These are phyloP conservation scores for Rosa lucieae DNA, from an alignment of 306 rosid genomes.

Conservation along the genomic window DNA sequence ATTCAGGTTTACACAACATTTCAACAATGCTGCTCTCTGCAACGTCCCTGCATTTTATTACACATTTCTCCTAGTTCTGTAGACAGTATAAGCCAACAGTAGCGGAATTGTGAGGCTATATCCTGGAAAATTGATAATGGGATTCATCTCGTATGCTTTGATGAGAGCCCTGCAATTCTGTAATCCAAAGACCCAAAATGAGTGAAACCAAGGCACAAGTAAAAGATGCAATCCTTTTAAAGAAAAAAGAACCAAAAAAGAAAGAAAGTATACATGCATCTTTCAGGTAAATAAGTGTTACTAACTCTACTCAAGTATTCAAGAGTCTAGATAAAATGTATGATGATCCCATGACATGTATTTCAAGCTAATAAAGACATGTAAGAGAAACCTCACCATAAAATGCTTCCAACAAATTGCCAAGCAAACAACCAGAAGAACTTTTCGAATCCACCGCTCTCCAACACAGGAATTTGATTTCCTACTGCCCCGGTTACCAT, in stretches of 20 bases:
- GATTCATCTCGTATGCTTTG: conserved; percentile 93
- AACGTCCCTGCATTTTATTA: conserved; percentile 4
- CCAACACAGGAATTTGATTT: conserved; percentile 33
- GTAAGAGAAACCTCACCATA: conserved; percentile 52
- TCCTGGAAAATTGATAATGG: conserved; percentile 65
- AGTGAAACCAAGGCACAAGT: background rate
- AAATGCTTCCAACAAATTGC: conserved; percentile 79
- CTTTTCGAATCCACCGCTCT: conserved; percentile 56
- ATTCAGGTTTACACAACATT: background rate
- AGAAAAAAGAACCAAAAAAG: background rate
- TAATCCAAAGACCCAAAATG: conserved; percentile 20
- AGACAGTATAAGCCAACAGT: conserved; percentile 56
- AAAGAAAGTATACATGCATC: background rate
- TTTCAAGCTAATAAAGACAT: conserved; percentile 3
- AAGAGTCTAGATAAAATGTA: background rate
- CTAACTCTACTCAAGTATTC: background rate
- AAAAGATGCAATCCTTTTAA: background rate
- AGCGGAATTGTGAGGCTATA: conserved; percentile 64
- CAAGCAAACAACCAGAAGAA: conserved; percentile 57
- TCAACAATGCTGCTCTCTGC: background rate
- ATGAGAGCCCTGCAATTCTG: conserved; percentile 76
- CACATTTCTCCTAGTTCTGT: conserved; percentile 49
- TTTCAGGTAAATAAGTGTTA: background rate
- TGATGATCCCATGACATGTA: background rate
- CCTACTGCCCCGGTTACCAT: conserved; percentile 28